Evolutionary conservation across 1,284 basidiomycete genomes (phyloP).

Genomic region (Inonotus obliquus): DNA sequence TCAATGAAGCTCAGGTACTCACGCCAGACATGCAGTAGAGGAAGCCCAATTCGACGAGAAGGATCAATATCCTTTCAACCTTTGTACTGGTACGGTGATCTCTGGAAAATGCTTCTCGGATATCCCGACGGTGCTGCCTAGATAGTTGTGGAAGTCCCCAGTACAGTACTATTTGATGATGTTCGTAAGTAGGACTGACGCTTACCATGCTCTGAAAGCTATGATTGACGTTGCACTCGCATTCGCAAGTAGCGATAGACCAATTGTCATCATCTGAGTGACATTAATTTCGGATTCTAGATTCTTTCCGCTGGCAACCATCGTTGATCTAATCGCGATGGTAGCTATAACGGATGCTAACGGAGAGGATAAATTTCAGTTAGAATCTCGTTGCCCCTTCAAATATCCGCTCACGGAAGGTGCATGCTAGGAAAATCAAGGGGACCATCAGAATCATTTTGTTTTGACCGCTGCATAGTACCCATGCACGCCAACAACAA

Average conservation of each 20-base stretch:
- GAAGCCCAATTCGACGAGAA: constrained; percentile 5
- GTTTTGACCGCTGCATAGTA: background rate
- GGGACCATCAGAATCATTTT: background rate
- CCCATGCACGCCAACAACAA: constrained; percentile 10
- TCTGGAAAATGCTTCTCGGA: background rate
- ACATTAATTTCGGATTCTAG: background rate
- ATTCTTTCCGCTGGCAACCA: background rate
- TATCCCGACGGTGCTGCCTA: background rate
- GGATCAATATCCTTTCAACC: constrained; percentile 3
- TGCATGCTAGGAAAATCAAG: background rate
- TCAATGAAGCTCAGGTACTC: background rate
- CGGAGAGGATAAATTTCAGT: background rate
- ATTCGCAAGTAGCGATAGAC: constrained; percentile 7
- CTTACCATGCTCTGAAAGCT: background rate
- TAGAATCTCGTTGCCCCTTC: background rate
- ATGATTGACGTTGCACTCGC: constrained; percentile 1
- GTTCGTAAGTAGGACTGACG: background rate
- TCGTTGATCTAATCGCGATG: background rate
- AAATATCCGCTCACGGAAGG: background rate
- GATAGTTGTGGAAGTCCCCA: no score
- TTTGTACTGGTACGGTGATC: background rate
- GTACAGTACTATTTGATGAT: no score
- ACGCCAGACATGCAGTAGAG: constrained; percentile 6
- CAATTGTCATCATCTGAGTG: background rate
- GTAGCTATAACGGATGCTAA: background rate